Conservation (phyloP, 352 stramenopile genomes). For the Pythium coloratum region DNA sequence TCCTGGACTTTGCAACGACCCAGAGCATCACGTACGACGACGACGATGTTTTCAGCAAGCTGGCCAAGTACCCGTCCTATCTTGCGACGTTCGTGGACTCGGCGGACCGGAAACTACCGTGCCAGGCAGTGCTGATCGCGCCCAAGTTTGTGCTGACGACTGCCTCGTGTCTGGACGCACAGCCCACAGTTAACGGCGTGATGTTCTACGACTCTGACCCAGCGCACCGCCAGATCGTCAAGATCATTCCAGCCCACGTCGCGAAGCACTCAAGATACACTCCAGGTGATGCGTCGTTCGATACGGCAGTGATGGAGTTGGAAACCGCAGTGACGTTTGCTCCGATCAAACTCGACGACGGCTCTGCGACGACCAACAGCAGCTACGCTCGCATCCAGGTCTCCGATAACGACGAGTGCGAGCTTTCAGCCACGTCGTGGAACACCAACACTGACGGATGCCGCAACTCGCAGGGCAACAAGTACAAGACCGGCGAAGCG, state of each 20-base stretch:
- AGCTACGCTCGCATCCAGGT: constrained; percentile 19
- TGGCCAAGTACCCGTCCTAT: constrained; percentile 25
- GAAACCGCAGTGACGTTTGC: background rate
- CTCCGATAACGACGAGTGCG: constrained; percentile 3
- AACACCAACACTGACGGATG: background rate
- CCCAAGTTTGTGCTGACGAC: constrained; percentile 37
- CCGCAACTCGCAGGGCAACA: background rate
- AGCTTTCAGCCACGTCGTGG: constrained; percentile 3
- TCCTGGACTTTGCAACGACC: constrained; percentile 13
- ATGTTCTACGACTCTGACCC: constrained; percentile 3
- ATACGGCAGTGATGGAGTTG: constrained; percentile 18
- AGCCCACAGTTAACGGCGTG: background rate
- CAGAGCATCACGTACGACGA: constrained; percentile 13
- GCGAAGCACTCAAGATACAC: constrained; percentile 15
- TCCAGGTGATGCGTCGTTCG: constrained; percentile 11
- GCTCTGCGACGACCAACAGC: constrained; percentile 2
- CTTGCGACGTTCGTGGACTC: constrained; percentile 18
- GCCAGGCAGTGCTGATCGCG: constrained; percentile 36
- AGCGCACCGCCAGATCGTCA: background rate
- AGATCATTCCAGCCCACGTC: constrained; percentile 3
- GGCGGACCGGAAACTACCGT: constrained; percentile 1
- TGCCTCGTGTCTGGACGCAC: constrained; percentile 25
- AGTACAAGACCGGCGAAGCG: background rate
- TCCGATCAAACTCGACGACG: constrained; percentile 22
- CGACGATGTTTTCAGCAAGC: constrained; percentile 22